Evolutionary conservation across 2,329 filamentous ascomycete genomes (phyloP), one percentile per base, ranked within the genome.

Genomic region (Dactylellina cionopaga): DNA sequence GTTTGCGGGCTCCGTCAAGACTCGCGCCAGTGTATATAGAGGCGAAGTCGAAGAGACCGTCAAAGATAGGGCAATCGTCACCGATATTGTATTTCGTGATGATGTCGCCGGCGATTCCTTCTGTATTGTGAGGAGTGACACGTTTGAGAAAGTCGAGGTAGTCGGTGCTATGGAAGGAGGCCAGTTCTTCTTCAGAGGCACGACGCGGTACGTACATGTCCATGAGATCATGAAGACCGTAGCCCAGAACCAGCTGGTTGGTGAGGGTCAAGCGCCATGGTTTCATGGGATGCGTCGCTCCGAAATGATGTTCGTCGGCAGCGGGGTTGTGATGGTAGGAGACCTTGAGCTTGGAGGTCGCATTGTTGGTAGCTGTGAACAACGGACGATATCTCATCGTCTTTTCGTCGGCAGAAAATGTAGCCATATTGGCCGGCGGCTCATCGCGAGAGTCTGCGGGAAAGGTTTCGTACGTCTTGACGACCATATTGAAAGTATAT

Each of bases 121-220:
- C 96, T 92, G 98, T 98, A 80, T 99, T 99, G 83, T 99, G 95
- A 1, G 95, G 96, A 0, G 95, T 98, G 62, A 99, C 95, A 77
- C 76, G 75, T 82, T 86, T 90, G 24, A 99, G 85, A 77, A 96
- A 98, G 66, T 96, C 90, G 33, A 99, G 86, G 79, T 99, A 99
- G 78, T 97, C 93, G 56, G 85, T 85, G 35, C 90, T 89, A 80
- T 99, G 95, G 79, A 96, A 99, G 29, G 89, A 86, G 62, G 88
- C 89, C 75, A 99, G 85, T 80, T 98, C 93, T 75, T 96, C 91
- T 77, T 90, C 92, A 1, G 90, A 94, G 27, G 95, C 95, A 10
- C 90, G 86, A 24, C 93, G 88, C 22, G 94, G 87, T 55, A 92
- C 86, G 81, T 96, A 97, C 75, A 94, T 90, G 81, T 98, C 92